phyloP scores from a whole-genome alignment of 371 early-diverging fungal genomes.

The Mortierella sp. region DNA sequence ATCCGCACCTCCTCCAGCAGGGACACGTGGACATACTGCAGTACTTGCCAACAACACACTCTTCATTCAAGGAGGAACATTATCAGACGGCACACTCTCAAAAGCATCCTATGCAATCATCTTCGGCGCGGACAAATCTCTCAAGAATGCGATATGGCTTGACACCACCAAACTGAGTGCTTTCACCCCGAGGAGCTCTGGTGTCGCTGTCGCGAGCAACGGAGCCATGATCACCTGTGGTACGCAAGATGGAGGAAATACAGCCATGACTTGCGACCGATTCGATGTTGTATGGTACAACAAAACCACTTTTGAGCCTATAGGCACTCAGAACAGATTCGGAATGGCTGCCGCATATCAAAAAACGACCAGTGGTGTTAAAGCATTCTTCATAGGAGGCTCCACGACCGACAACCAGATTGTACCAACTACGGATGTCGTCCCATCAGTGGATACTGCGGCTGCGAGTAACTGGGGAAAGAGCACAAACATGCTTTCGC shows the following conservation, averaged over 20 bases:
- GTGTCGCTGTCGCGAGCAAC: too few relatives aligned
- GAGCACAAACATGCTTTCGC: background rate
- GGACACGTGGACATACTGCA: slow-evolving; percentile 36
- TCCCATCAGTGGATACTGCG: background rate
- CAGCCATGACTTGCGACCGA: slow-evolving; percentile 15
- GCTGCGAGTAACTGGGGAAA: slow-evolving; percentile 4
- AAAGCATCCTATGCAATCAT: slow-evolving; percentile 28
- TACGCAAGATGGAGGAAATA: too few relatives aligned
- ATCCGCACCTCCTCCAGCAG: background rate
- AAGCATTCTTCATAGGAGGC: slow-evolving; percentile 30
- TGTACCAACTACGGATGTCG: background rate
- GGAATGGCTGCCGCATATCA: slow-evolving; percentile 32
- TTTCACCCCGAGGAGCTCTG: too few relatives aligned
- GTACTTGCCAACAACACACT: slow-evolving; percentile 26
- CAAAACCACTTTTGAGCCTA: background rate
- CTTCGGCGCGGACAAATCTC: slow-evolving; percentile 5
- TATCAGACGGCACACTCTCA: background rate
- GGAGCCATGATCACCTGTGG: too few relatives aligned
- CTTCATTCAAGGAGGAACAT: slow-evolving; percentile 45
- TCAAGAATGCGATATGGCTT: slow-evolving; percentile 6
- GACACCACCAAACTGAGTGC: slow-evolving; percentile 16
- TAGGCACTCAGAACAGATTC: background rate
- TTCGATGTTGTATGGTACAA: slow-evolving; percentile 24
- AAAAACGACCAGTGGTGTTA: background rate
- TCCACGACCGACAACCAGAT: background rate